Evolutionary conservation across 345 rosid species (phyloP).

Genomic region (Camelina hispida): DNA sequence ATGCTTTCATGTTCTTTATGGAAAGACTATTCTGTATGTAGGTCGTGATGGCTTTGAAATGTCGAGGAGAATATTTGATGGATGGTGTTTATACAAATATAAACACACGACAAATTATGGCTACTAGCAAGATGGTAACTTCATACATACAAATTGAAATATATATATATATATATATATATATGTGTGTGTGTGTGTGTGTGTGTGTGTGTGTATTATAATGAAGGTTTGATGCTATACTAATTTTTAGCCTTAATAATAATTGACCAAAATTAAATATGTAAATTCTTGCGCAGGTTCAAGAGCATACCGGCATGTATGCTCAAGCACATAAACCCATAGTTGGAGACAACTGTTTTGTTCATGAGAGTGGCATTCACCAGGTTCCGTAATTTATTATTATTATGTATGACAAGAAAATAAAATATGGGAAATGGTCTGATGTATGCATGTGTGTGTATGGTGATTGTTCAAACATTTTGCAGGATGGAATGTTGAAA

Average conservation of each 20-base stretch:
- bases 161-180: too few species aligned
- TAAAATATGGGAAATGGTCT: neutral
- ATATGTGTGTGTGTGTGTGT: too few species aligned
- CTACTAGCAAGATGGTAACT: constrained; percentile 88
- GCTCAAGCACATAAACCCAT: constrained; percentile 94
- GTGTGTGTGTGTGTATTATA: too few species aligned
- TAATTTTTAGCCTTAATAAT: neutral
- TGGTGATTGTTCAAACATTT: neutral
- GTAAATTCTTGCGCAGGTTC: constrained; percentile 56
- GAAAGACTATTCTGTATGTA: constrained; percentile 25
- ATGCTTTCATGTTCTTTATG: neutral
- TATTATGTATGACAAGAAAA: neutral
- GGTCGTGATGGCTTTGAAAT: constrained; percentile 92
- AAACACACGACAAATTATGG: constrained; percentile 68
- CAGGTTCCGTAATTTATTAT: constrained; percentile 34
- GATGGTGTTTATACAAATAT: constrained; percentile 80
- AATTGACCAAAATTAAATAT: neutral
- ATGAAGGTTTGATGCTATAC: neutral
- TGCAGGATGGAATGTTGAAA: constrained; percentile 91
- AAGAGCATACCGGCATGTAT: constrained; percentile 74
- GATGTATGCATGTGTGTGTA: neutral
- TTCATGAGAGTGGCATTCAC: constrained; percentile 90
- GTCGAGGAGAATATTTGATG: constrained; percentile 68
- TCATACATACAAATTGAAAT: neutral
- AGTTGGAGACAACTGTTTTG: constrained; percentile 91